Evolutionary conservation across 2,329 filamentous ascomycete species (phyloP), one percentile per base, ranked within the genome.

Genomic region (Hypoxylon sp.): DNA sequence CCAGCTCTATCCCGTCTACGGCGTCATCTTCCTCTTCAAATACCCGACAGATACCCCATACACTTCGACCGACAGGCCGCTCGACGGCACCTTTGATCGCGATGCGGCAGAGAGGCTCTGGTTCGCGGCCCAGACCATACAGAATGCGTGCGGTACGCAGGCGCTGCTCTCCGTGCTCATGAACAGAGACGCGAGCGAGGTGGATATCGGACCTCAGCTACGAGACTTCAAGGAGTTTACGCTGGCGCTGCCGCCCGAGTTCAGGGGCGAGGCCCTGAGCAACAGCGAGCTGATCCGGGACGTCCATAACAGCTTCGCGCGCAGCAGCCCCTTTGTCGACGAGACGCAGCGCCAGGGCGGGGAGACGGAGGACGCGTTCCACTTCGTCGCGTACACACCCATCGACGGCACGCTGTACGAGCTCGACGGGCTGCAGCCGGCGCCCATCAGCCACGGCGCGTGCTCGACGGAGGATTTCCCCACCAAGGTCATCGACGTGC

Each of bases 11-110:
- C 92, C 93, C 17, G 86, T 97, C 59, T 97, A 97, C 83, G 96
- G 96, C 76, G 94, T 99, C 74, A 98, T 99, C 78, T 99, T 99
- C 82, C 93, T 99, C 80, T 99, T 99, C 90, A 98, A 98, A 84
- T 99, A 93, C 82, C 93, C 89, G 55, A 94, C 90, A 68, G 90
- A 92, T 78, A 87, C 81, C 67, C 87, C 84, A 74, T 91, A 85
- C 83, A 88, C 83, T 39, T 81, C 80, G 68, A 82, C 86, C 46
- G 85, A 88, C 63, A 87, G 87, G 48, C 94, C 94, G 0, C 87
- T 90, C 71, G 94, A 98, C 79, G 96, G 96, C 68, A 85, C 83
- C 35, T 97, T 93, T 80, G 94, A 98, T 82, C 84, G 89, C 74
- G 86, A 85, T 14, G 93, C 94, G 13, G 85, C 92, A 17, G 90